phyloP scores from a whole-genome alignment of 768 basidiomycete species.

The Termitomyces sp. region DNA sequence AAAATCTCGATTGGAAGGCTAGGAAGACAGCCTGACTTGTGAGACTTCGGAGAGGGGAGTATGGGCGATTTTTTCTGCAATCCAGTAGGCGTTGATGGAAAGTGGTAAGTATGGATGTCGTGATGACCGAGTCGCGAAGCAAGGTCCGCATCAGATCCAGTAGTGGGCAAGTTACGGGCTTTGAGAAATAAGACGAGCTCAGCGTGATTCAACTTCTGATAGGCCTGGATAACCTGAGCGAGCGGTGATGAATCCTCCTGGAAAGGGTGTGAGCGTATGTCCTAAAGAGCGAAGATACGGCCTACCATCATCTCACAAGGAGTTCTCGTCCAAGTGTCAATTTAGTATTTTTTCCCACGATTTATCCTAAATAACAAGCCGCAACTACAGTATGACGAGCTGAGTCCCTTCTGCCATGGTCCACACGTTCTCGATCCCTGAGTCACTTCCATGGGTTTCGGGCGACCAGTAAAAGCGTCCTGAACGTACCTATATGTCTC shows the following conservation, averaged over 20 bases:
- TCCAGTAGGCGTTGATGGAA: slow-evolving; percentile 31
- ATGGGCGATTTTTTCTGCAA: slow-evolving; percentile 20
- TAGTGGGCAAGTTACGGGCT: slow-evolving; percentile 61
- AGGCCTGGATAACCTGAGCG: slow-evolving; percentile 58
- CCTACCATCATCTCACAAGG: slow-evolving; percentile 27
- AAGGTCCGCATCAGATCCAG: slow-evolving; percentile 58
- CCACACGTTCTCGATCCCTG: slow-evolving; percentile 5
- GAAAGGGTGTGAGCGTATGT: slow-evolving; percentile 13
- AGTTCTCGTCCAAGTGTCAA: slow-evolving; percentile 1
- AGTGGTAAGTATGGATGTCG: slow-evolving; percentile 70
- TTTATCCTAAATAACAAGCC: neutral
- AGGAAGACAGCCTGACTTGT: slow-evolving; percentile 32
- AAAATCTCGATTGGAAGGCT: slow-evolving; percentile 75
- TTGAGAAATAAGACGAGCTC: slow-evolving; percentile 75
- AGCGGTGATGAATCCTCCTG: slow-evolving; percentile 31
- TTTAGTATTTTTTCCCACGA: slow-evolving; percentile 6
- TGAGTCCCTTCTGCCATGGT: neutral
- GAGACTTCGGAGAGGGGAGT: slow-evolving; percentile 21
- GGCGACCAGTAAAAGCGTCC: neutral
- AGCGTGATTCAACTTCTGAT: slow-evolving; percentile 56
- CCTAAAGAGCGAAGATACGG: slow-evolving; percentile 1
- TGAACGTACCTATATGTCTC: slow-evolving; percentile 40
- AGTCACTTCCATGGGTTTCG: neutral
- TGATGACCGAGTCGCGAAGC: slow-evolving; percentile 68
- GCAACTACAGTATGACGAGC: neutral